Evolutionary conservation across 768 basidiomycete species (phyloP).

Genomic region (Russula emetica): DNA sequence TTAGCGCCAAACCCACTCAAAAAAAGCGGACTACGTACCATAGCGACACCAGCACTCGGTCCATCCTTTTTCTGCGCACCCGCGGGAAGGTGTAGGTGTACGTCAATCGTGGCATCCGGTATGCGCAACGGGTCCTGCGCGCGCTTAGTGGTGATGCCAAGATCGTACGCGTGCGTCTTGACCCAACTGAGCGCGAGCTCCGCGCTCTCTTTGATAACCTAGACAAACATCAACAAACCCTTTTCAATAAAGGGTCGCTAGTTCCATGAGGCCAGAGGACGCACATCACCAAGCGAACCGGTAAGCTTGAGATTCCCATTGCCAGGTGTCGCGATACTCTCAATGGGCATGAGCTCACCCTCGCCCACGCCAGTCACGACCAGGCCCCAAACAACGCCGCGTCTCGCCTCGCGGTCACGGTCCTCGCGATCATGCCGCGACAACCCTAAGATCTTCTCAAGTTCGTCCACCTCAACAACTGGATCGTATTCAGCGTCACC

Average conservation of each 20-base stretch:
- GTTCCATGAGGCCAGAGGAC: slow-evolving; percentile 21
- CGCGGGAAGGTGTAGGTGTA: slow-evolving; percentile 85
- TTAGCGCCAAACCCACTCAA: neutral
- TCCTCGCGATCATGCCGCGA: slow-evolving; percentile 79
- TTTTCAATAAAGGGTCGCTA: too few relatives aligned
- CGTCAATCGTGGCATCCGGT: slow-evolving; percentile 60
- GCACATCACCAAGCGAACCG: slow-evolving; percentile 75
- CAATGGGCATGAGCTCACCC: slow-evolving; percentile 80
- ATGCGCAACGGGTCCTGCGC: slow-evolving; percentile 72
- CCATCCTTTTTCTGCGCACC: slow-evolving; percentile 95
- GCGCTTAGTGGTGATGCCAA: slow-evolving; percentile 67
- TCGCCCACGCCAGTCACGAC: slow-evolving; percentile 86
- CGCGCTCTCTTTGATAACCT: slow-evolving; percentile 76
- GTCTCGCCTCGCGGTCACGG: slow-evolving; percentile 60
- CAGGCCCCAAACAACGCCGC: slow-evolving; percentile 79
- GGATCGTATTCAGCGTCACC: slow-evolving; percentile 43
- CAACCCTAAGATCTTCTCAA: slow-evolving; percentile 83
- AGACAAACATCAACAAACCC: neutral
- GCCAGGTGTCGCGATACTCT: slow-evolving; percentile 77
- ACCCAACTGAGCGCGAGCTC: slow-evolving; percentile 92
- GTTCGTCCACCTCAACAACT: slow-evolving; percentile 59
- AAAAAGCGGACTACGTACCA: slow-evolving; percentile 46
- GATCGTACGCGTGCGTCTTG: slow-evolving; percentile 74
- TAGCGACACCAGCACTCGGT: slow-evolving; percentile 84
- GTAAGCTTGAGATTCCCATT: slow-evolving; percentile 72